Base-by-base conservation (phyloP, 352 stramenopile genomes). In the Lagenidium sp. region DNA sequence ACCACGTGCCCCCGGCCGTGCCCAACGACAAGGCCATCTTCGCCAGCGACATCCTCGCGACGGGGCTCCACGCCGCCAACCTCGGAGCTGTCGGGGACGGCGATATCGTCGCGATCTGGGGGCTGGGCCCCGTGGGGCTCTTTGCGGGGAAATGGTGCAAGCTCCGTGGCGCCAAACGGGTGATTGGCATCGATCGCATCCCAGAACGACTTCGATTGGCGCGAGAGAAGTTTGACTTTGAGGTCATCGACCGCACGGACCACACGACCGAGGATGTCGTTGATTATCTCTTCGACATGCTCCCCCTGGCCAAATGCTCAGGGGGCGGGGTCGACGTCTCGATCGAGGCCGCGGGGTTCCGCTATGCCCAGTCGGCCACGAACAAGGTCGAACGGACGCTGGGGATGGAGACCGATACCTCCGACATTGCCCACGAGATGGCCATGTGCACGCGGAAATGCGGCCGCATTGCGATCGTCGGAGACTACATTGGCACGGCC, bases 11-110 rank as follows among this genome's bases (percentile, higher is more conserved):
- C 1, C 13, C 30, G 4, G 30, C 25, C 4, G 44, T 76, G 26
- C 29, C 62, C 4, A 60, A 52, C 25, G 63, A 81, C 36, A 55
- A 60, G 28, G 68, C 62, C 12, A 46, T 81, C 23, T 69, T 78
- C 26, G 49, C 55, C 28, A 63, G 53, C 30, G 68, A 81, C 29
- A 50, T 78, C 3, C 37, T 75, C 18, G 34, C 52, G 18, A 58
- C 68, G 3, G 49, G 36, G 2, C 53, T 81, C 11, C 68, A 78
- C 25, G 67, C 51, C n/a, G 50, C 57, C 1, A 30, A 48, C 16
- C 36, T 69, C 19, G 68, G 62, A 4, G 38, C 50, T 10, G 62
- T 77, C 25, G 37, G 31, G 0, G 29, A 68, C 21, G 64, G 60
- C n/a, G 60, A 71, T 34, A 55, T 47, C 2, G 61, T 75, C 16